phyloP scores from a whole-genome alignment of 169 alveolate species.

The Babesia gibsoni region DNA sequence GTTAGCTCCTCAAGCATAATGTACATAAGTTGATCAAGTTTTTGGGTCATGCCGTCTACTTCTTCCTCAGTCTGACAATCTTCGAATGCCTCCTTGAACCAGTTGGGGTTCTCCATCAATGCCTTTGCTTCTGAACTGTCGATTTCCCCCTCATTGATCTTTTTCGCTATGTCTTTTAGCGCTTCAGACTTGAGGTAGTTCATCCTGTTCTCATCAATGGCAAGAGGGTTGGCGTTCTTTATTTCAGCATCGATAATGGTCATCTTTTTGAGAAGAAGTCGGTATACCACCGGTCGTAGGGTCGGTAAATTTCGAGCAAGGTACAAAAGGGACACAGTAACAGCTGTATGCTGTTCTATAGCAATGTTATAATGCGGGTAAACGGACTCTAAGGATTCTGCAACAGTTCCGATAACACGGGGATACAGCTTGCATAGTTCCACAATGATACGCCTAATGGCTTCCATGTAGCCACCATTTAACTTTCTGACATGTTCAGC shows the following conservation, averaged over 20 bases:
- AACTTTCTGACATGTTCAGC: conserved; percentile 47
- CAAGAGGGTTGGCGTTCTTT: conserved; percentile 25
- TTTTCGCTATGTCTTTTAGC: conserved; percentile 26
- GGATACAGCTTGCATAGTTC: conserved; percentile 55
- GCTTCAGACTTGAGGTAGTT: conserved; percentile 18
- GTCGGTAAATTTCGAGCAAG: conserved; percentile 13
- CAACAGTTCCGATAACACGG: conserved; percentile 14
- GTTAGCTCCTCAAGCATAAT: conserved; percentile 21
- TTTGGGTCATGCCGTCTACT: conserved; percentile 67
- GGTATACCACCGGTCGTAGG: conserved; percentile 22
- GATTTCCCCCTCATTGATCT: conserved; percentile 31
- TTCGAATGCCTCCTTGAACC: conserved; percentile 59
- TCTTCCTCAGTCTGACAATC: conserved; percentile 69
- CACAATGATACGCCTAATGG: conserved; percentile 15
- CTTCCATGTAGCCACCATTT: background rate
- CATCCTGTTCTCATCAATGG: conserved; percentile 33
- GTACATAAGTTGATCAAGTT: conserved; percentile 58
- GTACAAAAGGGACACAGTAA: conserved; percentile 25
- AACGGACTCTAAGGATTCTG: conserved; percentile 25
- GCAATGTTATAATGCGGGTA: conserved; percentile 60
- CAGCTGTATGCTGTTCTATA: conserved; percentile 48
- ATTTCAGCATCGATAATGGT: conserved; percentile 64
- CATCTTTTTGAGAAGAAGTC: conserved; percentile 42
- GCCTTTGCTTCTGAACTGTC: conserved; percentile 15
- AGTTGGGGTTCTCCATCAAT: conserved; percentile 38